Evolutionary conservation across 2,329 filamentous ascomycete species (phyloP).

Genomic region (Penicillium concentricum): DNA sequence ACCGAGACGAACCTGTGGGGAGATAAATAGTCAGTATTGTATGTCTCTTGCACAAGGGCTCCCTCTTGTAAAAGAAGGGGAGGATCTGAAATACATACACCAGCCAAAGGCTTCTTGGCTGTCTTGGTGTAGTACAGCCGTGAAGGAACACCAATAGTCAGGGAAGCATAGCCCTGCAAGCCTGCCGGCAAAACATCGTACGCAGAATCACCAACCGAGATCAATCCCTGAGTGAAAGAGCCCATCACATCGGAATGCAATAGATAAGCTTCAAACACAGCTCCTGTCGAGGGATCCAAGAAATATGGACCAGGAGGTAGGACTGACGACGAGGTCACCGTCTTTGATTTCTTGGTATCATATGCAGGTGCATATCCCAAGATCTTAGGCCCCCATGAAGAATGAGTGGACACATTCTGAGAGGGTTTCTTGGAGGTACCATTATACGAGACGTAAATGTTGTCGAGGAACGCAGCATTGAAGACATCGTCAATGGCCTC

Average conservation of each 20-base stretch:
- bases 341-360: background rate
- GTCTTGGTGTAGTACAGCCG: conserved; percentile 56
- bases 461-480: background rate
- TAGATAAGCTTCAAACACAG: background rate
- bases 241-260: background rate
- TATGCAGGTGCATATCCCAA: background rate
- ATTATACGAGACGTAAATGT: background rate
- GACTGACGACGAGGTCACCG: background rate
- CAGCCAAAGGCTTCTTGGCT: conserved; percentile 51
- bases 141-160: conserved; percentile 54
- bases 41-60: background rate
- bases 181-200: background rate
- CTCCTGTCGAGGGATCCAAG: background rate
- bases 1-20: conserved; percentile 38
- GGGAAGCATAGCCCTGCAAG: background rate
- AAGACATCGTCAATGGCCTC: background rate
- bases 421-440: background rate
- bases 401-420: background rate
- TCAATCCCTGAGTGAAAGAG: background rate
- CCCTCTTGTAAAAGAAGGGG: background rate
- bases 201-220: background rate
- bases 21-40: background rate
- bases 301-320: background rate
- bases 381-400: background rate
- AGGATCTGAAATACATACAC: conserved; percentile 25